These are phyloP conservation scores for Monosporozyma aquatica DNA, from an alignment of 805 yeast genomes.

Conservation along the genomic window DNA sequence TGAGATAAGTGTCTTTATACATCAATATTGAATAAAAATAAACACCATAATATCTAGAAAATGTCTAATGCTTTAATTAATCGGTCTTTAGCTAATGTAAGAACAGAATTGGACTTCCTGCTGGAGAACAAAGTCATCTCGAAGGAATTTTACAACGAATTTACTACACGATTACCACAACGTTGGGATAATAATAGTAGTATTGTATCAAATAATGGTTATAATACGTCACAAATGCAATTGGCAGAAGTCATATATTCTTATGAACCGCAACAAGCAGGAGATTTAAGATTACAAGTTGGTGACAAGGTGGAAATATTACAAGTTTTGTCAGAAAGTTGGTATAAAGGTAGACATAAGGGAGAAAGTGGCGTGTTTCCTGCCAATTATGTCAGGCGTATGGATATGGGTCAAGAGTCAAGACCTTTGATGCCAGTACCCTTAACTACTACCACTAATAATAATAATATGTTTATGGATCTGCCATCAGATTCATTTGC, in stretches of 20 bases:
- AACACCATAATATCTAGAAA: neutral
- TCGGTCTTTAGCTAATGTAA: conserved; percentile 69
- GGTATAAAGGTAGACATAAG: conserved; percentile 76
- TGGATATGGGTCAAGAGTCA: neutral
- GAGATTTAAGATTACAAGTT: conserved; percentile 52
- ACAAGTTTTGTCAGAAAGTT: conserved; percentile 68
- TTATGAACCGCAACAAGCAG: conserved; percentile 62
- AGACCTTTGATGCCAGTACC: neutral
- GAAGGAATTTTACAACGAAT: conserved; percentile 42
- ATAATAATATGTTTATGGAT: neutral
- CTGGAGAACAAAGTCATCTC: conserved; percentile 66
- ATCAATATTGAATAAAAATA: no score
- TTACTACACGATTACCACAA: conserved; percentile 46
- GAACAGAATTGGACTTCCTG: conserved; percentile 72
- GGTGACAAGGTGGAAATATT: conserved; percentile 64
- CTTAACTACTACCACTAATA: neutral
- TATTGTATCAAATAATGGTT: no score
- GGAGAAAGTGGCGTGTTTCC: conserved; percentile 76
- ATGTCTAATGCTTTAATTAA: conserved; percentile 54
- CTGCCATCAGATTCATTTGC: neutral
- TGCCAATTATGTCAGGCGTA: conserved; percentile 58
- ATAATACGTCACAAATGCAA: no score
- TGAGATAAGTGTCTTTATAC: no score
- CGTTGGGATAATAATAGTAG: conserved; percentile 38
- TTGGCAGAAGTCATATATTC: conserved; percentile 63